Percentiles rank a stretch among this genome's conserved stretches.
Evolutionary conservation across 441 rosid genomes (phyloP).

Genomic region (Croton laevigatus): DNA sequence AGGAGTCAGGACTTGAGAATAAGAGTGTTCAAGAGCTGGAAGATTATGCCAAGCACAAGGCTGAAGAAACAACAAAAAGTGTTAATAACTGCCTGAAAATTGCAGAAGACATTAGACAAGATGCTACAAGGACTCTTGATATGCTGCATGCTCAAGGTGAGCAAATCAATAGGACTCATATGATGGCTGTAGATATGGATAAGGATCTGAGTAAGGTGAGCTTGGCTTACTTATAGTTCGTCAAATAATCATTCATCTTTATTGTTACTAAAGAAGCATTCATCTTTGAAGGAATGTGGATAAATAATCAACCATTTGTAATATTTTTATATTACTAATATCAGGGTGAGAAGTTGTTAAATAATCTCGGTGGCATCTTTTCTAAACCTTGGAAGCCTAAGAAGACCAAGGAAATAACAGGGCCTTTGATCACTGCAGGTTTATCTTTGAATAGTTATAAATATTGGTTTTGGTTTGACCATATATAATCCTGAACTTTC

Average conservation of each 20-base stretch:
- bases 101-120: conserved; percentile 73
- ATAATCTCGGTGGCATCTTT: conserved; percentile 84
- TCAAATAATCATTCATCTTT: too few relatives aligned
- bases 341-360: conserved; percentile 92
- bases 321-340: conserved; percentile 18
- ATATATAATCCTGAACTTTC: neutral
- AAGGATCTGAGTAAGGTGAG: conserved; percentile 73
- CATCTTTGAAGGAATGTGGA: neutral
- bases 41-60: conserved; percentile 63
- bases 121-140: conserved; percentile 64
- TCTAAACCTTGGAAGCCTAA: conserved; percentile 93
- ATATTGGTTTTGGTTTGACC: neutral
- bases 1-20: conserved; percentile 63
- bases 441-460: conserved; percentile 26
- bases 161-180: conserved; percentile 71
- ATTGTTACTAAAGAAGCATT: neutral
- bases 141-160: conserved; percentile 80
- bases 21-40: conserved; percentile 79
- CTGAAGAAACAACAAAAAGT: conserved; percentile 73
- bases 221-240: neutral
- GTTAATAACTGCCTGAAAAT: conserved; percentile 66
- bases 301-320: neutral
- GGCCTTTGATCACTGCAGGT: conserved; percentile 74
- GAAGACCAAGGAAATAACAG: conserved; percentile 55
- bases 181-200: conserved; percentile 63